phyloP scores from a whole-genome alignment of 2,329 filamentous ascomycete genomes.

The Venturia asperata region DNA sequence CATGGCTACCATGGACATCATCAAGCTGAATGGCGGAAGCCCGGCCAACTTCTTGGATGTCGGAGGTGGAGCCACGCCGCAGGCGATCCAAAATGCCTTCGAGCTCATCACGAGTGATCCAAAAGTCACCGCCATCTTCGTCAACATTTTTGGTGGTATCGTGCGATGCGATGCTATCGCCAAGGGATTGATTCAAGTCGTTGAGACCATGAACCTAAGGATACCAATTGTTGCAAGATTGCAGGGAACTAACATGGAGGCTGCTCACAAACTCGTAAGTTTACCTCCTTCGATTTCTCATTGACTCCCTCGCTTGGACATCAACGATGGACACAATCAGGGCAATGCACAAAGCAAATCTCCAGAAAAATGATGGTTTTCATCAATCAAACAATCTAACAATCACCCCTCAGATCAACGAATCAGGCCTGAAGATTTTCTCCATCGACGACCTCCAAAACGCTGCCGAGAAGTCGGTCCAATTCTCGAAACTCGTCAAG shows the following conservation, averaged over 20 bases:
- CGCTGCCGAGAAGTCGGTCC: conserved; percentile 95
- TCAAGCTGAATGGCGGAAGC: conserved; percentile 95
- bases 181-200: conserved; percentile 90
- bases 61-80: conserved; percentile 91
- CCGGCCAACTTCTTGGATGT: conserved; percentile 99
- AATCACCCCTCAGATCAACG: conserved; percentile 59
- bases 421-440: conserved; percentile 99
- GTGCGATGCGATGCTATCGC: conserved; percentile 97
- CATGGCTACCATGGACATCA: conserved; percentile 99
- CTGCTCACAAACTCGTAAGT: conserved; percentile 70
- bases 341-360: too few relatives aligned
- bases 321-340: too few relatives aligned
- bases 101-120: conserved; percentile 97
- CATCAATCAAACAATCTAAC: conserved; percentile 17
- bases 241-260: conserved; percentile 97
- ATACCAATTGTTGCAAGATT: conserved; percentile 95
- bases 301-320: too few relatives aligned
- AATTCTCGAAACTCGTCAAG: conserved; percentile 99
- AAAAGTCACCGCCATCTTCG: conserved; percentile 97
- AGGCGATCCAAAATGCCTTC: conserved; percentile 95
- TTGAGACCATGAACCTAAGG: conserved; percentile 88
- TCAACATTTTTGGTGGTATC: conserved; percentile 99
- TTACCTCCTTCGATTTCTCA: background rate
- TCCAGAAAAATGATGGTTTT: too few relatives aligned
- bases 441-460: conserved; percentile 96